Evolutionary conservation across 2,329 filamentous ascomycete species (phyloP).

Genomic region (Dothidotthia symphoricarpi): DNA sequence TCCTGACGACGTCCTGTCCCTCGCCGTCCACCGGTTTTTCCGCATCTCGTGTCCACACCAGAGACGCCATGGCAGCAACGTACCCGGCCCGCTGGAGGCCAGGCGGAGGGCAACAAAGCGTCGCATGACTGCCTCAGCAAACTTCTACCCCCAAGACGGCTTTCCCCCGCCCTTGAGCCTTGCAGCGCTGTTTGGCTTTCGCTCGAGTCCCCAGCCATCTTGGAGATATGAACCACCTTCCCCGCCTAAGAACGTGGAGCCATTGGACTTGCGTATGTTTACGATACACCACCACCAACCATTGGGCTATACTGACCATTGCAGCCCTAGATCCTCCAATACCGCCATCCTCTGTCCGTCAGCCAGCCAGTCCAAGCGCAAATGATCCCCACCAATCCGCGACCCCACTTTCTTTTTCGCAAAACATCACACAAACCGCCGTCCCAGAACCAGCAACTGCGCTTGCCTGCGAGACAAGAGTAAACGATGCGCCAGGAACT

Average conservation of each 20-base stretch:
- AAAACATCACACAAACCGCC: background rate
- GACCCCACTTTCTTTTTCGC: constrained; percentile 5
- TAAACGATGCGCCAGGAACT: no score
- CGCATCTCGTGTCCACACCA: constrained; percentile 48
- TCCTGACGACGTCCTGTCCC: constrained; percentile 55
- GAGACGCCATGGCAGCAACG: constrained; percentile 58
- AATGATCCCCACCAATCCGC: background rate
- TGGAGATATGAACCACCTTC: constrained; percentile 42
- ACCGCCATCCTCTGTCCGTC: constrained; percentile 1
- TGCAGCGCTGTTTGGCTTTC: constrained; percentile 29
- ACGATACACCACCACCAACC: background rate
- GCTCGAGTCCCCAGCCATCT: constrained; percentile 18
- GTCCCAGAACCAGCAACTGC: background rate
- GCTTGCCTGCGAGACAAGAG: background rate
- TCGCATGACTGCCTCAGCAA: constrained; percentile 50
- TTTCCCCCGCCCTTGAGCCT: constrained; percentile 28
- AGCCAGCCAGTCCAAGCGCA: background rate
- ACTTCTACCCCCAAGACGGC: constrained; percentile 39
- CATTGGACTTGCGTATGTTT: constrained; percentile 21
- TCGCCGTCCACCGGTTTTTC: constrained; percentile 53
- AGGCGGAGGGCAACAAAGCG: constrained; percentile 56
- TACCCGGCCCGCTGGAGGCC: constrained; percentile 63
- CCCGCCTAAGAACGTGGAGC: constrained; percentile 9
- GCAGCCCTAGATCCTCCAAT: constrained; percentile 2
- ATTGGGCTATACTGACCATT: constrained; percentile 1